Evolutionary conservation across 2,329 filamentous ascomycete species (phyloP).

Genomic region (Aspergillus fischeri): DNA sequence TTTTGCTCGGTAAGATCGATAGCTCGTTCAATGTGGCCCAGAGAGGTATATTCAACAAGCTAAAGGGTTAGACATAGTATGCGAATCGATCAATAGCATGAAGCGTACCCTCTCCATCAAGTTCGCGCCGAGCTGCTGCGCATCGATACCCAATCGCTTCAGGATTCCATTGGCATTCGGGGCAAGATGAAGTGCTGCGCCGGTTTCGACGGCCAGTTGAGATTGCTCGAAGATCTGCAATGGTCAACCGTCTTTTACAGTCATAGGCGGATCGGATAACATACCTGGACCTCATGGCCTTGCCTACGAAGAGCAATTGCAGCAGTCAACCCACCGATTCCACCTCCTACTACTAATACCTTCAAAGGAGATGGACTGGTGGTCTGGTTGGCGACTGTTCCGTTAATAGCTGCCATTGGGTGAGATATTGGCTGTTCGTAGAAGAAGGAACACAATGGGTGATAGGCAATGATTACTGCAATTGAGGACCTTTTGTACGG

Average conservation of each 20-base stretch:
- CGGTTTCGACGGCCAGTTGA: constrained; percentile 49
- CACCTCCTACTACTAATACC: constrained; percentile 5
- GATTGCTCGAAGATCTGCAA: constrained; percentile 52
- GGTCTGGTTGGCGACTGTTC: no score
- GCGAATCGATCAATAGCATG: no score
- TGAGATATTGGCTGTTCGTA: no score
- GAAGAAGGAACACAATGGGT: no score
- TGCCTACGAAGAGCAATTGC: constrained; percentile 47
- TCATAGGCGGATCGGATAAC: no score
- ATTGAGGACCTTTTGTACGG: no score
- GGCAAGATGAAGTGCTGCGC: constrained; percentile 57
- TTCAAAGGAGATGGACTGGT: no score
- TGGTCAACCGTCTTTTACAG: neutral
- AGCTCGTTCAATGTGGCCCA: constrained; percentile 22
- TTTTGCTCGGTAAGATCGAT: constrained; percentile 17
- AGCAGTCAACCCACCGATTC: constrained; percentile 22
- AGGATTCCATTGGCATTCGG: constrained; percentile 59
- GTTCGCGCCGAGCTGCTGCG: constrained; percentile 10
- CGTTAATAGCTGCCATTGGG: no score
- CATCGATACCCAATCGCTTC: constrained; percentile 37
- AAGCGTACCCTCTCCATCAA: neutral
- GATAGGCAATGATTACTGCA: no score
- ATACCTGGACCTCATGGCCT: constrained; percentile 41
- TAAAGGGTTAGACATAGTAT: constrained; percentile 4
- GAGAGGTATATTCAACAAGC: constrained; percentile 31